phyloP scores from a whole-genome alignment of 495 filamentous ascomycete genomes.

The Trichoderma virens region DNA sequence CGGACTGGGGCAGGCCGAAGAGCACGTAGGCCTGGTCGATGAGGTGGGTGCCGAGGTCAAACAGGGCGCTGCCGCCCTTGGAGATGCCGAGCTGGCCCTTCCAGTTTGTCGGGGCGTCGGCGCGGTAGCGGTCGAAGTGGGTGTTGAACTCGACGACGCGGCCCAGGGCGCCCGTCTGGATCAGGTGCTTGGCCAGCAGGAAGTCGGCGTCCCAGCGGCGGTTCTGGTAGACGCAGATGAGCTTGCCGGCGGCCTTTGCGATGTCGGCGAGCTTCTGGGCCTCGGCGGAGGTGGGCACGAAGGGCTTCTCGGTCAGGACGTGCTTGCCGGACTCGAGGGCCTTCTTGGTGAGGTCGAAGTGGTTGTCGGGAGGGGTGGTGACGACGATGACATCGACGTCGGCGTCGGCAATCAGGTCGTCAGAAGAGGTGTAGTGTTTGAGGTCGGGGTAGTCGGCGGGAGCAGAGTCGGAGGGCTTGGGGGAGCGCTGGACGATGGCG shows the following conservation, averaged over 20 bases:
- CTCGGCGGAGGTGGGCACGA: constrained; percentile 64
- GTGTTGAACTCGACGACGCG: constrained; percentile 72
- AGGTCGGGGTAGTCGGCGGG: constrained; percentile 61
- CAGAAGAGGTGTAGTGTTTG: constrained; percentile 53
- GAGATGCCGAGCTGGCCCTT: constrained; percentile 52
- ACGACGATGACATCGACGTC: constrained; percentile 65
- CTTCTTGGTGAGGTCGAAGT: constrained; percentile 56
- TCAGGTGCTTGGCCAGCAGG: constrained; percentile 58
- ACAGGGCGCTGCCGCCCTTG: constrained; percentile 64
- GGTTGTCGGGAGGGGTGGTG: constrained; percentile 67
- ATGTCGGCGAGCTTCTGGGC: constrained; percentile 61
- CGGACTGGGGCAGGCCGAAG: constrained; percentile 65
- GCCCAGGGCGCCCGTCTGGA: constrained; percentile 50
- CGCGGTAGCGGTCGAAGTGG: constrained; percentile 76
- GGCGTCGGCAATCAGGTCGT: constrained; percentile 57
- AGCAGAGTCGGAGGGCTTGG: constrained; percentile 42
- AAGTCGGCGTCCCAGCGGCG: constrained; percentile 83
- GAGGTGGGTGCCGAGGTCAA: constrained; percentile 79
- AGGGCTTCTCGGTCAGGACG: constrained; percentile 86
- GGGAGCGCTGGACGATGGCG: constrained; percentile 67
- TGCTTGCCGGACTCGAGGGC: constrained; percentile 72
- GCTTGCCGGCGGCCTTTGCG: constrained; percentile 50
- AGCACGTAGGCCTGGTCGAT: constrained; percentile 72
- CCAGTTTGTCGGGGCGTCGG: constrained; percentile 54
- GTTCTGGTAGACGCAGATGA: constrained; percentile 83